Percentiles rank a stretch among this genome's conserved stretches.
Conservation (phyloP, 2,329 filamentous ascomycete genomes). For the Epichloe brachyelytri region DNA sequence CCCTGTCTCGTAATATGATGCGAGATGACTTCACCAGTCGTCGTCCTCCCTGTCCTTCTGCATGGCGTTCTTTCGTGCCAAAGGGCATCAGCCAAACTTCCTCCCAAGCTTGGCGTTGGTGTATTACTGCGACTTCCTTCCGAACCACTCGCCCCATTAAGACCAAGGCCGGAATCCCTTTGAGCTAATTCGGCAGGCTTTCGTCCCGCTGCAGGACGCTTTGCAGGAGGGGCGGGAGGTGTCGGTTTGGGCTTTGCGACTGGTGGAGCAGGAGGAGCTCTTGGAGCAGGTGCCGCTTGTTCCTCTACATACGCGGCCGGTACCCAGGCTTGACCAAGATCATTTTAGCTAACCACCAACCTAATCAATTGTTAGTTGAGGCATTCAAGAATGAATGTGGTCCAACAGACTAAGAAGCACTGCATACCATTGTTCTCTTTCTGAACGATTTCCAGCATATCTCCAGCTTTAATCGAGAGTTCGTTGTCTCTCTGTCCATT, state of each 20-base stretch:
- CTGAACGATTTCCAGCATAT: slow-evolving; percentile 79
- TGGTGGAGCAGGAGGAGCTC: slow-evolving; percentile 54
- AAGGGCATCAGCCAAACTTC: slow-evolving; percentile 68
- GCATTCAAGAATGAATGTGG: neutral
- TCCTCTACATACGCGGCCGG: slow-evolving; percentile 92
- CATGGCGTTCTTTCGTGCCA: slow-evolving; percentile 66
- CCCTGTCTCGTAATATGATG: neutral
- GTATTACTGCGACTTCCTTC: slow-evolving; percentile 57
- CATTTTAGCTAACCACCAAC: slow-evolving; percentile 91
- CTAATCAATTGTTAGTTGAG: slow-evolving; percentile 33
- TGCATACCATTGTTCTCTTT: slow-evolving; percentile 85
- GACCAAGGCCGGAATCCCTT: slow-evolving; percentile 57
- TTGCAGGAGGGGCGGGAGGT: slow-evolving; percentile 66
- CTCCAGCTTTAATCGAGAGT: slow-evolving; percentile 64
- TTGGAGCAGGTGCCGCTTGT: slow-evolving; percentile 48
- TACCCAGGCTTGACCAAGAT: slow-evolving; percentile 70
- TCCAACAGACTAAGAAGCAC: too few relatives aligned
- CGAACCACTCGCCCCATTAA: slow-evolving; percentile 42
- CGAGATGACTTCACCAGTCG: slow-evolving; percentile 42
- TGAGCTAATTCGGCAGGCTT: slow-evolving; percentile 59
- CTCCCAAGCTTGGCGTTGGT: slow-evolving; percentile 57
- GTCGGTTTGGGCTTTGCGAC: slow-evolving; percentile 47
- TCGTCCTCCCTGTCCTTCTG: slow-evolving; percentile 56
- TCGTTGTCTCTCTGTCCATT: slow-evolving; percentile 74
- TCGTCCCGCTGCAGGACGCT: slow-evolving; percentile 58